phyloP scores from a whole-genome alignment of 495 filamentous ascomycete species.

The Antarctomyces pellizariae region DNA sequence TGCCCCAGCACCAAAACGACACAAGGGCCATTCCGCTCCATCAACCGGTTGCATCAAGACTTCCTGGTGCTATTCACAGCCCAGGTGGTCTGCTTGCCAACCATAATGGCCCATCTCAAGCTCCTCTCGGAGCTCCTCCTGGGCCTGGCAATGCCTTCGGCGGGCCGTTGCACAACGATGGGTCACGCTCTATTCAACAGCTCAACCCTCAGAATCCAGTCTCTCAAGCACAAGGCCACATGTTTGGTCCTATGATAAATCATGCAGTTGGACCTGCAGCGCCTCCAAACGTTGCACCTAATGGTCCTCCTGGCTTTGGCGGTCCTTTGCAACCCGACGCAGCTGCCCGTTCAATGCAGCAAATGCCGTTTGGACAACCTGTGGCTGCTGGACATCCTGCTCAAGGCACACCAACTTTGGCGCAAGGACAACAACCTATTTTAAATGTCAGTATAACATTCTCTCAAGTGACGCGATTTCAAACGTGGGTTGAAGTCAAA shows the following conservation, averaged over 20 bases:
- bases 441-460: constrained; percentile 43
- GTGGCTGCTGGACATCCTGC: constrained; percentile 14
- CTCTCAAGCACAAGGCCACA: constrained; percentile 28
- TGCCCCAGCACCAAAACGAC: constrained; percentile 56
- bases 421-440: constrained; percentile 84
- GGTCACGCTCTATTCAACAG: constrained; percentile 32
- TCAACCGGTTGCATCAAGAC: constrained; percentile 68
- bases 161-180: constrained; percentile 34
- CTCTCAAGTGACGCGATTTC: not conserved
- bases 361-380: constrained; percentile 19
- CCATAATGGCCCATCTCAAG: constrained; percentile 31
- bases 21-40: constrained; percentile 68
- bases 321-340: constrained; percentile 25
- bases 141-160: constrained; percentile 43
- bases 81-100: constrained; percentile 70
- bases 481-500: not conserved
- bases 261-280: constrained; percentile 17
- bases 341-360: constrained; percentile 20
- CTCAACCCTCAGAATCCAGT: constrained; percentile 39
- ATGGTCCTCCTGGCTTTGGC: constrained; percentile 19
- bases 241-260: constrained; percentile 27
- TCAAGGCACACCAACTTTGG: constrained; percentile 31
- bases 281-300: constrained; percentile 16
- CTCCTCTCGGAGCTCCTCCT: constrained; percentile 38
- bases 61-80: constrained; percentile 60